phyloP scores from a whole-genome alignment of 345 rosid genomes.

The Eucalyptus grandis region DNA sequence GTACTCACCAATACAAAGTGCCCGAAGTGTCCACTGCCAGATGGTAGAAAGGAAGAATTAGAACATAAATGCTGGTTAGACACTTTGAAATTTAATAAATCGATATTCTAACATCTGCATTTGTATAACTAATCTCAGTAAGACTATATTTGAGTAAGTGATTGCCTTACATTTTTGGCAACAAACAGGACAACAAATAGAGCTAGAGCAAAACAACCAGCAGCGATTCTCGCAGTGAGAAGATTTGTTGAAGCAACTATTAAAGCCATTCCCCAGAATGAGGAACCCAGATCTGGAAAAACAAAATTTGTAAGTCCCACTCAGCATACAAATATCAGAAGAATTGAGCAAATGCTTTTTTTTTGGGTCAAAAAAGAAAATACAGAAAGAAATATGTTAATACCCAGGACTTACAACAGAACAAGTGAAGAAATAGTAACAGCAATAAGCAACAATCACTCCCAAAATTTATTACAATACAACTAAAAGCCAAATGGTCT shows the following conservation, averaged over 20 bases:
- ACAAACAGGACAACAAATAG: conserved; percentile 71
- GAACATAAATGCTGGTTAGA: not conserved
- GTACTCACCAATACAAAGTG: conserved; percentile 78
- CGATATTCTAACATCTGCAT: not conserved
- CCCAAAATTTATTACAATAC: not conserved
- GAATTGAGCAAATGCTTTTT: not conserved
- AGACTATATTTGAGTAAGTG: not conserved
- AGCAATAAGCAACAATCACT: not conserved
- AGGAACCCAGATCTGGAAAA: conserved; percentile 84
- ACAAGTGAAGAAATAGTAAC: not conserved
- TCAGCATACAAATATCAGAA: not conserved
- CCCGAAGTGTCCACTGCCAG: conserved; percentile 92
- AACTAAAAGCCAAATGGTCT: not conserved
- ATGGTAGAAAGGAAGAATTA: not conserved
- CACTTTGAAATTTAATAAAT: not conserved
- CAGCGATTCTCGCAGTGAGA: conserved; percentile 81
- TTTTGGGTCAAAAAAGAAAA: not conserved
- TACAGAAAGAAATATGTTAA: not conserved
- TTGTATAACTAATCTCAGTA: not conserved
- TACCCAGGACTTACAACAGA: not conserved
- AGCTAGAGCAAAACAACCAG: conserved; percentile 73
- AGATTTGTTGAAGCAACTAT: conserved; percentile 93
- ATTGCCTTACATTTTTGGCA: conserved; percentile 73
- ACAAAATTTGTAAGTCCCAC: not conserved
- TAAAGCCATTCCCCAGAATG: conserved; percentile 99